A percentile compares a stretch with the other conserved stretches of the same genome.
These are phyloP conservation scores for Penicillium expansum DNA, from an alignment of 2,329 filamentous ascomycete species.

Conservation along the genomic window DNA sequence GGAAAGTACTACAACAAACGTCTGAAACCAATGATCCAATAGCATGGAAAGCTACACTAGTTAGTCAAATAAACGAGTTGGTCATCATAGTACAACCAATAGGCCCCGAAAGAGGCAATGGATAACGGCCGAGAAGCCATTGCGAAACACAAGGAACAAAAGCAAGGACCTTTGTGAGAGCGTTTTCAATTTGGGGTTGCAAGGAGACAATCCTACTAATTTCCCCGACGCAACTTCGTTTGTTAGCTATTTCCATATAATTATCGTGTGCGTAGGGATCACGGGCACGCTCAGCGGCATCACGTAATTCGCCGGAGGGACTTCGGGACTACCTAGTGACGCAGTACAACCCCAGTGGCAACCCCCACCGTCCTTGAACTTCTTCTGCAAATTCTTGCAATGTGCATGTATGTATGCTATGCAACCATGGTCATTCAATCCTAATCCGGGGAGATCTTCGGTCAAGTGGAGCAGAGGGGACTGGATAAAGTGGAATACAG, in stretches of 20 bases:
- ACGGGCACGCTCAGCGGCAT: not conserved
- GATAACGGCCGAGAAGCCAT: not conserved
- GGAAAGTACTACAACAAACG: not conserved
- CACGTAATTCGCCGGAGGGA: not conserved
- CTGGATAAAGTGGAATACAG: constrained; percentile 2
- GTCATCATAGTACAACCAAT: not conserved
- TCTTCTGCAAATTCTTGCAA: not conserved
- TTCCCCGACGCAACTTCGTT: not conserved
- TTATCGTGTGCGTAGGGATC: not conserved
- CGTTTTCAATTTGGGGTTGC: too few species aligned
- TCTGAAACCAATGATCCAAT: not conserved
- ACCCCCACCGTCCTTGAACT: not conserved
- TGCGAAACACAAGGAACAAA: not conserved
- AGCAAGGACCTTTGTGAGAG: not conserved
- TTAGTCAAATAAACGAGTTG: not conserved
- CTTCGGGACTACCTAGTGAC: too few species aligned
- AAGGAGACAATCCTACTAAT: not conserved
- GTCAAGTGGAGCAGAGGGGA: constrained; percentile 12
- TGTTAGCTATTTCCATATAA: not conserved
- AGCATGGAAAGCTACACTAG: not conserved
- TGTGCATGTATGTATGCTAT: not conserved
- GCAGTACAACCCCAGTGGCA: not conserved
- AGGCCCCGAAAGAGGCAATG: not conserved
- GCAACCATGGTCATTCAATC: constrained; percentile 2
- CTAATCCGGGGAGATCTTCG: constrained; percentile 13